Evolutionary conservation across 352 stramenopile genomes (phyloP), one percentile per base, ranked within the genome.

Genomic region (Phytophthora agathidicida): DNA sequence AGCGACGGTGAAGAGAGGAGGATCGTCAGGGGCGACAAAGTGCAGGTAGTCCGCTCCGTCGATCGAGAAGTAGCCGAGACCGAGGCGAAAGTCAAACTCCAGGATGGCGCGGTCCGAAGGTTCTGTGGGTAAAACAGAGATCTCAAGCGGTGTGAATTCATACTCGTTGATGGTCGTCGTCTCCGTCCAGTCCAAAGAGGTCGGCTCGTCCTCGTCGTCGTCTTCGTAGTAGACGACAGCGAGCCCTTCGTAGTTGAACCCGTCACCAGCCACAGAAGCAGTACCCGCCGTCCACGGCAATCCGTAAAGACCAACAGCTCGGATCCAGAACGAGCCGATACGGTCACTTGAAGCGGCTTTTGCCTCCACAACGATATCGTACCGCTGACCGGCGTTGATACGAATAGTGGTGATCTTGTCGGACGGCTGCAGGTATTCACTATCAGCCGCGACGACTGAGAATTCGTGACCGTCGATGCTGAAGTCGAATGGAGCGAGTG

Each of bases 401-500:
- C 46, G 24, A 10, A 76, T 19, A 2, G 45, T 68, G 22, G 53
- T 77, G 63, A 72, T 60, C 17, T 53, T 27, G 3, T 66, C 47
- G 7, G 58, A 71, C 13, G 68, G 58, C n/a, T 70, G 30, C 7
- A 75, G 33, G 8, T 48, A 38, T 27, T 68, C 55, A 11, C 62
- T 47, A 17, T 75, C 67, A 26, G 64, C 67, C 20, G 61, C 51
- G 9, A 73, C 48, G 2, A 75, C 62, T 9, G 42, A 61, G 37
- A 76, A 66, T 28, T 56, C 35, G 23, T 76, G 67, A 11, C 50
- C 51, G 37, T 76, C 62, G 17, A 76, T 66, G 35, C 67, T 73
- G 39, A 76, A 68, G 16, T 73, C 55, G 14, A 73, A 57, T 7
- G 62, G 50, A 3, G 67, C 51, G 20, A 76, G 49, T 3, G 57